Base-by-base conservation (phyloP, 345 rosid species). In the Sonneratia caseolaris region DNA sequence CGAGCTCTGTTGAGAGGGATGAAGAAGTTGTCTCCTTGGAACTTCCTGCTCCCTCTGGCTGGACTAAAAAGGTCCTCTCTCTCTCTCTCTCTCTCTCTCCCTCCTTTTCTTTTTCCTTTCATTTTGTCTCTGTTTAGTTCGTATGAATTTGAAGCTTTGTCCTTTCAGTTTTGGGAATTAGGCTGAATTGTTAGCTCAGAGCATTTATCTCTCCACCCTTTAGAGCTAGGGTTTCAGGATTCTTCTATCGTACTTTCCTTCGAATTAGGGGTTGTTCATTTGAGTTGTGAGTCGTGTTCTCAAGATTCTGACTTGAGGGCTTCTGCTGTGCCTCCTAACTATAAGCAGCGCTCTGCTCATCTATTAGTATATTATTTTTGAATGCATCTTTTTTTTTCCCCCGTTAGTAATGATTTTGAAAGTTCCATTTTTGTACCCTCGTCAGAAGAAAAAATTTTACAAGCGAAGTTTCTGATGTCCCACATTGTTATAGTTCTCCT, bases 41-140 rank as follows among this genome's bases (percentile, higher is more conserved):
- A 75, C 83, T 83, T 14, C 81, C 86, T 36, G 86, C 86, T 76
- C 86, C 86, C 45, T 57, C 77, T 42, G 83, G 86, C 75, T 83
- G 86, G 86, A 76, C 73, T 37, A 83, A 83, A 73, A 80, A 78
- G 86, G 86, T 83, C 37, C 37, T 16, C 3, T 38, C 53, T 48
- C 10, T 24, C 7, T 42, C 45, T 42, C 10, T 42, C 45, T 2
- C 45, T 9, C 45, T 40, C 43, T 40, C 43, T 40, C 43, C 43
- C 43, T 8, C 45, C 2, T 9, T 4, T 42, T 2, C 3, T 42
- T 9, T 42, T 42, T 9, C 45, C 45, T 42, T 42, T 42, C 7
- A 42, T 42, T 42, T 42, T 42, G 45, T 42, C 62, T 65, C 69
- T 43, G 27, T 66, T 19, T 22, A n/a, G 48, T 48, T 6, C 64